Percentiles rank a stretch among this genome's conserved stretches.
phyloP scores from a whole-genome alignment of 2,329 filamentous ascomycete species.

The Trichoderma gracile region DNA sequence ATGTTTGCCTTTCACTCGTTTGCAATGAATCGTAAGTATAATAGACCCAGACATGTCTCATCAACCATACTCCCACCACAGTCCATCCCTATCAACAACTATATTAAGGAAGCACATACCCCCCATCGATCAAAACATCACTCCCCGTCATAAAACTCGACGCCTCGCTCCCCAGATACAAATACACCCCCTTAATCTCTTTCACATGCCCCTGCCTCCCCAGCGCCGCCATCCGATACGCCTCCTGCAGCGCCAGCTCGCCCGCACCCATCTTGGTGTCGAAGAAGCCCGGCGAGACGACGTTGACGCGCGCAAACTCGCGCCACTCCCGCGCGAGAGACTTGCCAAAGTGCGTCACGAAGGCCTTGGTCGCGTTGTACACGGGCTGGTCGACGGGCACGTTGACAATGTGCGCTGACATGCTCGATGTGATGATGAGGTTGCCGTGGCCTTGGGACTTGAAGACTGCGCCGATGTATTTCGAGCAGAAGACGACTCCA shows the following conservation, averaged over 20 bases:
- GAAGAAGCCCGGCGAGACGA: constrained; percentile 14
- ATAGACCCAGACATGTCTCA: neutral
- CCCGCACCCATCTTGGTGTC: constrained; percentile 16
- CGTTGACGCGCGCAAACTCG: constrained; percentile 17
- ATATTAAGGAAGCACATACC: constrained; percentile 10
- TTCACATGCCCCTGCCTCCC: constrained; percentile 13
- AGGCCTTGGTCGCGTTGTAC: constrained; percentile 17
- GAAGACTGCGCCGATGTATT: neutral
- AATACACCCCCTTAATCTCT: constrained; percentile 10
- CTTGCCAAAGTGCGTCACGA: constrained; percentile 14
- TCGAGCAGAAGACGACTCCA: constrained; percentile 13
- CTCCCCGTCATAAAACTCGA: constrained; percentile 11
- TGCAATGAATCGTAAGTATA: too few species aligned
- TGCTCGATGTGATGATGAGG: constrained; percentile 13
- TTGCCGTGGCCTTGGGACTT: neutral
- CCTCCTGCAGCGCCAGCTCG: constrained; percentile 1
- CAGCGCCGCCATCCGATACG: constrained; percentile 5
- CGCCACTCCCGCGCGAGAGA: constrained; percentile 18
- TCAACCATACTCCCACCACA: neutral
- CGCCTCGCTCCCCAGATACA: constrained; percentile 15
- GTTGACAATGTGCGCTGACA: constrained; percentile 15
- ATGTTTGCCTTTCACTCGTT: too few species aligned
- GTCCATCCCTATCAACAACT: too few species aligned
- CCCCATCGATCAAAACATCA: constrained; percentile 11
- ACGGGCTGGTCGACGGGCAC: constrained; percentile 12